A percentile compares a stretch with the other conserved stretches of the same genome.
Conservation (phyloP, 495 filamentous ascomycete genomes). For the Podospora sp. region DNA sequence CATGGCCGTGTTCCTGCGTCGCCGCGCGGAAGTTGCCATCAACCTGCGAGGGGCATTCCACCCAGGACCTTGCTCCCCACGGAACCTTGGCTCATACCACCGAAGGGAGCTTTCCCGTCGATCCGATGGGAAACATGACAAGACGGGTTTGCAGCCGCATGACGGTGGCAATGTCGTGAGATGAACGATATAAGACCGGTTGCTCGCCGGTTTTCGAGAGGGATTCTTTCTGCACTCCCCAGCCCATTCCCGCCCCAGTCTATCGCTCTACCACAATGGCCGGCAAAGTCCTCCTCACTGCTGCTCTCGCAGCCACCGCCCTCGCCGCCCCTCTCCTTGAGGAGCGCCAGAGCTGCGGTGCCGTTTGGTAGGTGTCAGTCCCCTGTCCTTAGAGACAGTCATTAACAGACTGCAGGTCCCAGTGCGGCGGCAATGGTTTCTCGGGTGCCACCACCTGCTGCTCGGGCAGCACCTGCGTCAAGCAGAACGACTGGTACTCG, state of each 20-base stretch:
- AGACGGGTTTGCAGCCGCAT: not conserved
- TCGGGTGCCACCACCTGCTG: slow-evolving; percentile 52
- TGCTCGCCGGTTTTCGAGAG: not conserved
- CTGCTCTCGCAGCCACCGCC: slow-evolving; percentile 38
- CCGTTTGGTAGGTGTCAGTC: slow-evolving; percentile 34
- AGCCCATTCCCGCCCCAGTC: slow-evolving; percentile 4
- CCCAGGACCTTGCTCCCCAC: no score
- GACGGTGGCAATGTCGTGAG: not conserved
- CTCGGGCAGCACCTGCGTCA: slow-evolving; percentile 46
- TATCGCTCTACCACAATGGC: slow-evolving; percentile 29
- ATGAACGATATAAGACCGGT: slow-evolving; percentile 10
- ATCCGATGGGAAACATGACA: slow-evolving; percentile 25
- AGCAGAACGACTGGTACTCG: slow-evolving; percentile 50
- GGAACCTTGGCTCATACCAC: no score
- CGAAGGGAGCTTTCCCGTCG: slow-evolving; percentile 29
- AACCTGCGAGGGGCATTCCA: no score
- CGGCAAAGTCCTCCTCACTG: slow-evolving; percentile 33
- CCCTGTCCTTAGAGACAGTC: slow-evolving; percentile 12
- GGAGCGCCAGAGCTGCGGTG: slow-evolving; percentile 44
- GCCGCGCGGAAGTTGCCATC: not conserved
- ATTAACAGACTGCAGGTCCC: slow-evolving; percentile 33
- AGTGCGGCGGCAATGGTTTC: slow-evolving; percentile 56
- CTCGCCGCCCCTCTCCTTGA: slow-evolving; percentile 46
- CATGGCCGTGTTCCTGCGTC: not conserved
- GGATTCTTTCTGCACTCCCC: slow-evolving; percentile 16